A percentile compares a stretch with the other conserved stretches of the same genome.
Conservation (phyloP, 140 eudicot genomes). For the Bidens hawaiensis region DNA sequence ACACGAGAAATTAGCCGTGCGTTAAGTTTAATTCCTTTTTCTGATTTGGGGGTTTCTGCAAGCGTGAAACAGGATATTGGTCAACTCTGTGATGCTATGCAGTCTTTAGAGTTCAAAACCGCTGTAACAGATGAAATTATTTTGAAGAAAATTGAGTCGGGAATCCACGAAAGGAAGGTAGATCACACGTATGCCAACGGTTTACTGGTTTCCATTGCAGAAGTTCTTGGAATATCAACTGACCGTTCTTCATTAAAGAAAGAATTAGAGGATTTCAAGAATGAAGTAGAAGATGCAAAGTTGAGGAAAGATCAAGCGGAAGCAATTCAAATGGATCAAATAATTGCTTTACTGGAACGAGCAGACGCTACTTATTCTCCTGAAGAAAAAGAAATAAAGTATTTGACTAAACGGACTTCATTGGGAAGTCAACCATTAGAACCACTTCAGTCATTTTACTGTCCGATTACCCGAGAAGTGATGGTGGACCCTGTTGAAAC, state of each 20-base stretch:
- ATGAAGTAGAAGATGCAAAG: conserved; percentile 50
- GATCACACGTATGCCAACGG: conserved; percentile 56
- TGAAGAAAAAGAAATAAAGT: conserved; percentile 50
- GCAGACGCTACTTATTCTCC: conserved; percentile 60
- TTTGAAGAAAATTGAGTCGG: conserved; percentile 57
- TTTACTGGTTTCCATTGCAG: conserved; percentile 41
- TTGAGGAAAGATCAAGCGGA: conserved; percentile 67
- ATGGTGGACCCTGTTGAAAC: conserved; percentile 79
- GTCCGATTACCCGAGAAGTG: conserved; percentile 68
- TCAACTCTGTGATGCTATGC: conserved; percentile 48
- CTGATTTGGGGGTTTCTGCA: conserved; percentile 40
- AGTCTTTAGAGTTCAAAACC: conserved; percentile 47
- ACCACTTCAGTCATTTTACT: conserved; percentile 58
- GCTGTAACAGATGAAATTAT: conserved; percentile 55
- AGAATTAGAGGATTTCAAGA: conserved; percentile 60
- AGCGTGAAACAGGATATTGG: conserved; percentile 34
- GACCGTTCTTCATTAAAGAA: conserved; percentile 44
- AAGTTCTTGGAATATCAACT: conserved; percentile 54
- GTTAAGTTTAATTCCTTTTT: conserved; percentile 39
- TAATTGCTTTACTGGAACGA: conserved; percentile 53
- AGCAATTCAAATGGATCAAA: conserved; percentile 71
- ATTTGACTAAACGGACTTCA: conserved; percentile 45
- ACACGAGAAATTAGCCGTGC: conserved; percentile 52
- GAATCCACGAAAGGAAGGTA: conserved; percentile 57
- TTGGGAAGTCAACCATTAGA: conserved; percentile 66